Base-by-base conservation (phyloP, 169 alveolate genomes). In the Theileria parva region DNA sequence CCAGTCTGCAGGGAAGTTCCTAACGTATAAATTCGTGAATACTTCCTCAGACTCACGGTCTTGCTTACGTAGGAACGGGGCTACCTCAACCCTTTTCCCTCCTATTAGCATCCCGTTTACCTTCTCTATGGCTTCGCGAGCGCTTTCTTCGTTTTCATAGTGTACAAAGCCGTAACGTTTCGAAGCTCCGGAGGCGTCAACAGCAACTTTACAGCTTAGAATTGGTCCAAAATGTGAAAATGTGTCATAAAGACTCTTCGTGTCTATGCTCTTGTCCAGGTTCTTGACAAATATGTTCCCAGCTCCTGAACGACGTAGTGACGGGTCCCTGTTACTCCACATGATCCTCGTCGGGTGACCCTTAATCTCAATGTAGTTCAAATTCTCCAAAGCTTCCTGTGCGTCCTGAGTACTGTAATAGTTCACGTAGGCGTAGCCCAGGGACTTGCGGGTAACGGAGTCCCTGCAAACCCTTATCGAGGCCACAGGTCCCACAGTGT, bases 161-260 rank as follows among this genome's bases (percentile, higher is more conserved):
- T 96, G 98, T n/a, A 97, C 99, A 60, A 96, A 97, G 13, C 99
- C 99, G 74, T 95, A 97, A 21, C 99, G 98, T 71, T 92, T 91
- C 74, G 97, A 93, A 51, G 86, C 88, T 34, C 97, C 97, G 34
- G 86, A 84, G 19, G 83, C 83, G 75, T 95, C 98, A 5, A 94
- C 87, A 15, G 98, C 97, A n/a, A 95, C 98, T 83, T 97, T 97
- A 91, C 98, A 95, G 37, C 98, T 93, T 57, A 95, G 81, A 51
- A 97, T 97, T 70, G 95, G 93, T 50, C 99, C 99, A 53, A 93
- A 97, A 71, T 93, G 94, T 63, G 97, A 87, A 81, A 96, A 96
- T 55, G 98, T 93, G 80, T 95, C 98, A 53, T 95, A 93, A 64
- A 97, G 89, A 13, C 98, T 97, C 93, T 95, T 95, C 86, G 97